Evolutionary conservation across 192 early-diverging fungal species (phyloP).

Genomic region (Coemansia sp.): DNA sequence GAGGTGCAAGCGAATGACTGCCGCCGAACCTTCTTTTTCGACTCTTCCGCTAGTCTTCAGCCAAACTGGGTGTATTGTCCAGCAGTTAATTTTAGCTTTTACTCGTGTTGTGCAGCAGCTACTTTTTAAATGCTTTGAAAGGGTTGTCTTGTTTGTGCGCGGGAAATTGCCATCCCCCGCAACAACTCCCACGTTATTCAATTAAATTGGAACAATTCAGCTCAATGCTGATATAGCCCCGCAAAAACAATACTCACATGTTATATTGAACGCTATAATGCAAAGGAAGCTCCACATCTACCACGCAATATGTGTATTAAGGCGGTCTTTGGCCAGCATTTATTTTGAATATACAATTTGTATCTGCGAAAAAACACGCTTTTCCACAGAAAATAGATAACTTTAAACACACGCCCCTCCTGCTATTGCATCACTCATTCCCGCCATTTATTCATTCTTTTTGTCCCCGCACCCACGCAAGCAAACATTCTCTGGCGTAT

Average conservation of each 20-base stretch:
- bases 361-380: neutral
- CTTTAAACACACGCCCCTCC: neutral
- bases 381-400: neutral
- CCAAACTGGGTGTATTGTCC: too few species aligned
- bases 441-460: neutral
- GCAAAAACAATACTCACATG: neutral
- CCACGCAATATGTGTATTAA: neutral
- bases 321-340: neutral
- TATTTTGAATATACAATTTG: neutral
- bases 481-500: slow-evolving; percentile 4
- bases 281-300: neutral
- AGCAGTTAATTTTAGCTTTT: too few species aligned
- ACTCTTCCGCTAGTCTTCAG: too few species aligned
- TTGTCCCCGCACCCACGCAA: neutral
- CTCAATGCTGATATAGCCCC: neutral
- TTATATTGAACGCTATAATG: neutral
- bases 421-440: neutral
- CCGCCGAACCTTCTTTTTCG: too few species aligned
- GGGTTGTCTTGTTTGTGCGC: too few species aligned
- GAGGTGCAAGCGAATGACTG: neutral
- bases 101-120: too few species aligned
- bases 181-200: neutral
- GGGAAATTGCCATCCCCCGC: neutral
- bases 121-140: too few species aligned
- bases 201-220: neutral